phyloP scores from a whole-genome alignment of 2,329 filamentous ascomycete genomes.

The Macrophomina pseudophaseolina region DNA sequence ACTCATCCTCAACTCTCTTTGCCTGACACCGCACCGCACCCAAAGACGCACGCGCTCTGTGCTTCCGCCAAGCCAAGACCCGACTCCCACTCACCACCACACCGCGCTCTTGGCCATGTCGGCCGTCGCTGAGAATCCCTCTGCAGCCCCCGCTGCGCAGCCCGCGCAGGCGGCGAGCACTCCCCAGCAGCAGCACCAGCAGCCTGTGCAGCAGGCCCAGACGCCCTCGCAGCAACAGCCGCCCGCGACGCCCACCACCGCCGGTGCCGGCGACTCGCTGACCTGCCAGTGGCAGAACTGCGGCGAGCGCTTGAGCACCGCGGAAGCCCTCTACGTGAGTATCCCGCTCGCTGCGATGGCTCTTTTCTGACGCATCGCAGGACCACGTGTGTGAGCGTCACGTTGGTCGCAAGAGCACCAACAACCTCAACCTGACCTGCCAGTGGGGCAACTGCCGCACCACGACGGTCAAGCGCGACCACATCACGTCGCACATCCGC shows the following conservation, averaged over 20 bases:
- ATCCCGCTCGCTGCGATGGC: background rate
- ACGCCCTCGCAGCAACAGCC: slow-evolving; percentile 2
- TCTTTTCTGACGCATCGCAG: slow-evolving; percentile 52
- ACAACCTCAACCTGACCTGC: slow-evolving; percentile 96
- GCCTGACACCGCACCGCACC: background rate
- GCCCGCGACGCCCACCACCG: slow-evolving; percentile 32
- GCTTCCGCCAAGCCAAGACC: slow-evolving; percentile 28
- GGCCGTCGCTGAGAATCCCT: slow-evolving; percentile 25
- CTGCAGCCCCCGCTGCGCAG: slow-evolving; percentile 2
- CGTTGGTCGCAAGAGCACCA: slow-evolving; percentile 98
- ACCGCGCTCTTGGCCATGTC: slow-evolving; percentile 27
- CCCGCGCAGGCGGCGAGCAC: slow-evolving; percentile 16
- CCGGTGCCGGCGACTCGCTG: slow-evolving; percentile 50
- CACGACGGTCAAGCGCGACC: slow-evolving; percentile 96
- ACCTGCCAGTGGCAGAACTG: slow-evolving; percentile 68
- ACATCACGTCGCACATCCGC: slow-evolving; percentile 98
- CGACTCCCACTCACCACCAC: slow-evolving; percentile 18
- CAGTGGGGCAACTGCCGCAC: slow-evolving; percentile 97
- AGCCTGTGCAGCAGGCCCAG: slow-evolving; percentile 10
- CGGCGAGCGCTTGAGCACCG: slow-evolving; percentile 62
- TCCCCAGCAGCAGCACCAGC: slow-evolving; percentile 22
- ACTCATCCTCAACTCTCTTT: background rate
- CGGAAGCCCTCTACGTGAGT: slow-evolving; percentile 66
- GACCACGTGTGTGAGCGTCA: slow-evolving; percentile 98
- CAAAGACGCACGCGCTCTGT: slow-evolving; percentile 4